phyloP scores from a whole-genome alignment of 768 basidiomycete species.

The Suillus brevipes region DNA sequence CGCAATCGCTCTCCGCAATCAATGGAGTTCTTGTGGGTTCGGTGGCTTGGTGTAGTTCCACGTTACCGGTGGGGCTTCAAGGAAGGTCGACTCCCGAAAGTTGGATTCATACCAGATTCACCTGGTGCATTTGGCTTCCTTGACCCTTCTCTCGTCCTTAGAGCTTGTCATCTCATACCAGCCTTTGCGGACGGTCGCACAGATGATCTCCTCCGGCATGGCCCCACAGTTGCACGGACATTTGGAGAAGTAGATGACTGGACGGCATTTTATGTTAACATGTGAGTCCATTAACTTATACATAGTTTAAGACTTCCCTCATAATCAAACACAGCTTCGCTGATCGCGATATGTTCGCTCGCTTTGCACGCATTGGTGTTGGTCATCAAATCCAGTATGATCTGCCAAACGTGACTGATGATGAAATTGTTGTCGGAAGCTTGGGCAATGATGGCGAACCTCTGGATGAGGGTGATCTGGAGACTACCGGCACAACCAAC shows the following conservation, averaged over 20 bases:
- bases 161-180: constrained; percentile 27
- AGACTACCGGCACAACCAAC: background rate
- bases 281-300: constrained; percentile 3
- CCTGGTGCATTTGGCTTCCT: constrained; percentile 25
- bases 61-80: constrained; percentile 13
- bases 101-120: constrained; percentile 22
- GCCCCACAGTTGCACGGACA: constrained; percentile 3
- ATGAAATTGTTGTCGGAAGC: background rate
- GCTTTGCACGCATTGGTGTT: constrained; percentile 30
- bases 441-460: background rate
- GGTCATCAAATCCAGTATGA: constrained; percentile 22
- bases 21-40: constrained; percentile 27
- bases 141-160: constrained; percentile 21
- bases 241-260: constrained; percentile 7
- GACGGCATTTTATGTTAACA: constrained; percentile 18
- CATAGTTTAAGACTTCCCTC: background rate
- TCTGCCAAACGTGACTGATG: background rate
- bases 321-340: constrained; percentile 32
- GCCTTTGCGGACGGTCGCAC: constrained; percentile 22
- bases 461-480: background rate
- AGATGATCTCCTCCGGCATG: constrained; percentile 10
- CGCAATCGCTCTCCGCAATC: constrained; percentile 6
- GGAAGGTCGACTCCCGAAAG: constrained; percentile 16
- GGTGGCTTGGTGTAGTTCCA: constrained; percentile 19
- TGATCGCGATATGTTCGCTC: constrained; percentile 42